A percentile compares a stretch with the other conserved stretches of the same genome.
phyloP scores from a whole-genome alignment of 2,329 filamentous ascomycete species.

The Microdochium nivale region DNA sequence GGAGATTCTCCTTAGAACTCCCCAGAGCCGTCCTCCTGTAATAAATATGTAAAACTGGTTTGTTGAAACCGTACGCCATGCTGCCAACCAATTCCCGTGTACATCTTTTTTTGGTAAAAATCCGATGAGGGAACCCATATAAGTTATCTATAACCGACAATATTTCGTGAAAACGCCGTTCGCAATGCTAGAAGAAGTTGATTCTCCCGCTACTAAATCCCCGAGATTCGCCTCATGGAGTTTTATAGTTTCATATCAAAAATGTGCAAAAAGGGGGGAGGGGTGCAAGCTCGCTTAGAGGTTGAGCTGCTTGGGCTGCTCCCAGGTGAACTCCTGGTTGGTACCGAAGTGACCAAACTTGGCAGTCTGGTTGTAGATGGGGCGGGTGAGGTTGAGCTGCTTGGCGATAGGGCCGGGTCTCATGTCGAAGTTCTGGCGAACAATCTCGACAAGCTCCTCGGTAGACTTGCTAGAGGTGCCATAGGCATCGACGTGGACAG shows the following conservation, averaged over 20 bases:
- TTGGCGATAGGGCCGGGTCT: slow-evolving; percentile 97
- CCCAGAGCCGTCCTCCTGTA: background rate
- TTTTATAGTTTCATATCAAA: slow-evolving; percentile 6
- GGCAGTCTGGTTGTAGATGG: slow-evolving; percentile 96
- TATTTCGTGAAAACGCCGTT: slow-evolving; percentile 22
- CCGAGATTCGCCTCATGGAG: slow-evolving; percentile 16
- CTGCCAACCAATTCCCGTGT: slow-evolving; percentile 15
- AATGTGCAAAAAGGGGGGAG: slow-evolving; percentile 1
- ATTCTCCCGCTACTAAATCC: slow-evolving; percentile 24
- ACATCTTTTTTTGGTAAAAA: slow-evolving; percentile 19
- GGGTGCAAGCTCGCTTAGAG: slow-evolving; percentile 51
- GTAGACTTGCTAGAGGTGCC: slow-evolving; percentile 85
- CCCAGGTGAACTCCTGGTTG: slow-evolving; percentile 96
- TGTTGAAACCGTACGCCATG: slow-evolving; percentile 30
- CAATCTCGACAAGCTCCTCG: slow-evolving; percentile 90
- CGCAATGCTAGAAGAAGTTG: slow-evolving; percentile 30
- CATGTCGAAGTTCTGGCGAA: slow-evolving; percentile 94
- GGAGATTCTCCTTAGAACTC: background rate
- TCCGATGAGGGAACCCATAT: slow-evolving; percentile 26
- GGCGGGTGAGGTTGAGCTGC: slow-evolving; percentile 89
- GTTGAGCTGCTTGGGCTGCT: slow-evolving; percentile 93
- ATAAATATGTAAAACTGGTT: slow-evolving; percentile 6
- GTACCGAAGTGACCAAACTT: slow-evolving; percentile 99
- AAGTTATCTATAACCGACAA: slow-evolving; percentile 20
- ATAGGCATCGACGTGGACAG: slow-evolving; percentile 96